These are phyloP conservation scores for Barbatosphaeria neglecta DNA, from an alignment of 495 filamentous ascomycete species.

Conservation along the genomic window DNA sequence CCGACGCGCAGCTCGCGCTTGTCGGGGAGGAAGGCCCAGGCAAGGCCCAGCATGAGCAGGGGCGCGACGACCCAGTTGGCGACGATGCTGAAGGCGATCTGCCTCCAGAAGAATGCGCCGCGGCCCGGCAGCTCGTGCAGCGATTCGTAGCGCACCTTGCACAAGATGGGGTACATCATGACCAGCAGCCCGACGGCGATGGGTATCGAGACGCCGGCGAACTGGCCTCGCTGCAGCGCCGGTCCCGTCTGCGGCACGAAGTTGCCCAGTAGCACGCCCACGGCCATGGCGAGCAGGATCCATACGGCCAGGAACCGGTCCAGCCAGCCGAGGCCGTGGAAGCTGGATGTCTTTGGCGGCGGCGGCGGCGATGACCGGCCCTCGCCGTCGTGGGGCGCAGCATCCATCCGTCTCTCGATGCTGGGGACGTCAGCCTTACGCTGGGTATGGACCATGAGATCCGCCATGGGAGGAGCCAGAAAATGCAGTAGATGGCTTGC, in stretches of 20 bases:
- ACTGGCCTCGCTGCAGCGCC: slow-evolving; percentile 57
- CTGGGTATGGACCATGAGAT: not conserved
- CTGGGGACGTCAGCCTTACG: not conserved
- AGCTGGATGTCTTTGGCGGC: slow-evolving; percentile 17
- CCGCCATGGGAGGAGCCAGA: too few species aligned
- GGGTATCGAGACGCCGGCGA: slow-evolving; percentile 63
- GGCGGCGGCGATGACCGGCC: not conserved
- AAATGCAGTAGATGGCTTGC: too few species aligned
- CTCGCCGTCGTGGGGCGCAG: not conserved
- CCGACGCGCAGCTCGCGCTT: slow-evolving; percentile 54
- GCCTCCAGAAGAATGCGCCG: slow-evolving; percentile 61
- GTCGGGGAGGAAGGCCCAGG: slow-evolving; percentile 78
- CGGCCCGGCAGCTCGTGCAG: slow-evolving; percentile 57
- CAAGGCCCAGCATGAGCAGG: slow-evolving; percentile 69
- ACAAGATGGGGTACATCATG: slow-evolving; percentile 94
- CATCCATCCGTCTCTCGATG: not conserved
- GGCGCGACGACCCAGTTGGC: slow-evolving; percentile 89
- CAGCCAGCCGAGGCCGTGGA: slow-evolving; percentile 50
- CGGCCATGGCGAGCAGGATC: slow-evolving; percentile 76
- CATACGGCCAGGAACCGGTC: slow-evolving; percentile 72
- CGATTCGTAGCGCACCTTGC: slow-evolving; percentile 80
- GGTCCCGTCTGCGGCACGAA: slow-evolving; percentile 53
- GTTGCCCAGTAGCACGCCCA: slow-evolving; percentile 72
- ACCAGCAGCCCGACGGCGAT: slow-evolving; percentile 76
- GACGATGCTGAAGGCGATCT: slow-evolving; percentile 66